phyloP scores from a whole-genome alignment of 2,329 filamentous ascomycete species.

The Phoma sp. region DNA sequence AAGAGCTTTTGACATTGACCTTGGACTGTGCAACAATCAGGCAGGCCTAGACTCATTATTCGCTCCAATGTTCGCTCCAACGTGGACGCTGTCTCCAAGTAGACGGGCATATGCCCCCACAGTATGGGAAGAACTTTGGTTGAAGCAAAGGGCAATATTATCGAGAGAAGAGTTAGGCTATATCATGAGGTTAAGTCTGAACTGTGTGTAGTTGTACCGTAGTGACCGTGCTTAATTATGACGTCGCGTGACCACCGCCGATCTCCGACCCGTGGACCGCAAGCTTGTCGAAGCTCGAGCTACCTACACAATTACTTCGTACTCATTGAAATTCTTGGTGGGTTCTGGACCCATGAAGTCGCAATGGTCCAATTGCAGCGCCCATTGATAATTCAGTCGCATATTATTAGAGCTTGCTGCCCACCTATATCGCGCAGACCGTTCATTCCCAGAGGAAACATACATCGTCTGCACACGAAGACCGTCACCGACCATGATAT shows the following conservation, averaged over 20 bases:
- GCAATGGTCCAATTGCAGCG: constrained; percentile 42
- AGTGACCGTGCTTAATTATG: too few relatives aligned
- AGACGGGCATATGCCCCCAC: too few relatives aligned
- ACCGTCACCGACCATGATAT: constrained; percentile 74
- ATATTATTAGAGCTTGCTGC: constrained; percentile 43
- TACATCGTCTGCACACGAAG: constrained; percentile 44
- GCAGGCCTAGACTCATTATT: too few relatives aligned
- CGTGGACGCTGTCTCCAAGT: too few relatives aligned
- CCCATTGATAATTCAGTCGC: constrained; percentile 45
- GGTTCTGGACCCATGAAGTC: neutral
- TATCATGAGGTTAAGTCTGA: too few relatives aligned
- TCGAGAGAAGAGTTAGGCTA: too few relatives aligned
- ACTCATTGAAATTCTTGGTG: neutral
- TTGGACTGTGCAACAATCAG: too few relatives aligned
- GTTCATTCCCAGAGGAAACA: constrained; percentile 23
- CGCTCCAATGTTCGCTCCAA: too few relatives aligned
- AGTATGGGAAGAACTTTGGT: too few relatives aligned
- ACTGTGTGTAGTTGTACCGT: too few relatives aligned
- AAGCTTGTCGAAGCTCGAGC: constrained; percentile 16
- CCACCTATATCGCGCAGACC: constrained; percentile 29
- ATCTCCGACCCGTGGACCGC: constrained; percentile 1
- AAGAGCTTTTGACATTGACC: too few relatives aligned
- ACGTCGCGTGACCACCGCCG: constrained; percentile 5
- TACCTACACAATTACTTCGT: neutral
- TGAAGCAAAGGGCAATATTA: too few relatives aligned